These are phyloP conservation scores for Adansonia gregorii DNA, from an alignment of 441 rosid genomes.

Conservation along the genomic window DNA sequence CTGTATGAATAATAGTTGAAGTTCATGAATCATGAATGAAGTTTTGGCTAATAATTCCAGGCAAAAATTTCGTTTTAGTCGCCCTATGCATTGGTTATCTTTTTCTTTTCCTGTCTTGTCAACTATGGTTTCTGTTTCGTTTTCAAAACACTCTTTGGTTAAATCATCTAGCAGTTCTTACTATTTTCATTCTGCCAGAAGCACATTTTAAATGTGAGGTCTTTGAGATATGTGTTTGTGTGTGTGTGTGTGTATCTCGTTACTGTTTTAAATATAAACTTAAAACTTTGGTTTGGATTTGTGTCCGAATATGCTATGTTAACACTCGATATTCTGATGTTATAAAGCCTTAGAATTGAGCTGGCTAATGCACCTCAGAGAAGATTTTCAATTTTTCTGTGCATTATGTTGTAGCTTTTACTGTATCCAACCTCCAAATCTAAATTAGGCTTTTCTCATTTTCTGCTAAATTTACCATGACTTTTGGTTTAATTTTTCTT, in stretches of 20 bases:
- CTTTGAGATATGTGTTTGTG: neutral
- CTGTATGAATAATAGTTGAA: neutral
- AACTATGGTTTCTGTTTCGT: neutral
- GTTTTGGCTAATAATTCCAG: conserved; percentile 5
- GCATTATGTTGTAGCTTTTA: neutral
- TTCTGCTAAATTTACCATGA: conserved; percentile 7
- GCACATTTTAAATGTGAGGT: neutral
- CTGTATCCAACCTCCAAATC: neutral
- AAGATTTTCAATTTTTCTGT: neutral
- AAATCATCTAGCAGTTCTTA: neutral
- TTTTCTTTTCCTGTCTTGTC: conserved; percentile 11
- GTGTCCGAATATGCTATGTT: neutral
- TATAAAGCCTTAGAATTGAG: conserved; percentile 10
- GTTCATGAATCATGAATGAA: conserved; percentile 4
- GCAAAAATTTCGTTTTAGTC: conserved; percentile 8
- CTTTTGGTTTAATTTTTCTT: neutral
- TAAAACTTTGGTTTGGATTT: conserved; percentile 10
- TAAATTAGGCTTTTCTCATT: neutral
- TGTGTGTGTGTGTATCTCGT: neutral
- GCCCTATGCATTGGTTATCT: conserved; percentile 1
- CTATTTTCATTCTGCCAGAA: neutral
- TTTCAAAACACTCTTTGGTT: neutral
- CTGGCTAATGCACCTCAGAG: neutral
- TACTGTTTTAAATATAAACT: neutral
- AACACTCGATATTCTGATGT: neutral